Evolutionary conservation across 805 yeast species (phyloP).

Genomic region (Kodamaea neixiangensis): DNA sequence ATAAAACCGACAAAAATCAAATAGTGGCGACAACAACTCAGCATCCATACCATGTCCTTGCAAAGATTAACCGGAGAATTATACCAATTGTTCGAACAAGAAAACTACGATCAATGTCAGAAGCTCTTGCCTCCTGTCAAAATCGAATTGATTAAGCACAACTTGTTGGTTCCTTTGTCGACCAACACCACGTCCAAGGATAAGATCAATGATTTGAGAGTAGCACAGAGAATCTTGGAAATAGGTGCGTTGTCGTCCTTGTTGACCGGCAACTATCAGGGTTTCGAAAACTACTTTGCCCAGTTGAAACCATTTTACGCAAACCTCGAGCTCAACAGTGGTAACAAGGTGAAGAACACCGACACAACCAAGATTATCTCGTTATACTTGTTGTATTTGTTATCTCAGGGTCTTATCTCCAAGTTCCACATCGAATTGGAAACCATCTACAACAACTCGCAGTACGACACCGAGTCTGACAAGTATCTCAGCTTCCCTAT

Average conservation of each 20-base stretch:
- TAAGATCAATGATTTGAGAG: constrained; percentile 65
- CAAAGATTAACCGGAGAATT: constrained; percentile 71
- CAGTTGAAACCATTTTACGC: constrained; percentile 80
- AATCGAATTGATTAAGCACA: constrained; percentile 73
- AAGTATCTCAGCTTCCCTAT: constrained; percentile 79
- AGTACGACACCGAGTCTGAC: constrained; percentile 62
- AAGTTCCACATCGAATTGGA: constrained; percentile 91
- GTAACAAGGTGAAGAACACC: constrained; percentile 33
- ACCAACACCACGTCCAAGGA: constrained; percentile 35
- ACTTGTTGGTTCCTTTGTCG: constrained; percentile 66
- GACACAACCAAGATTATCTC: constrained; percentile 65
- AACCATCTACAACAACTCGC: constrained; percentile 53
- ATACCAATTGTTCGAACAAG: constrained; percentile 60
- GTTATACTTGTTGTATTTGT: constrained; percentile 69
- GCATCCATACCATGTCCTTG: constrained; percentile 48
- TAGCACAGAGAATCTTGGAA: constrained; percentile 82
- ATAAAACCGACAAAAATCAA: background rate
- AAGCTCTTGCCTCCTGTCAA: constrained; percentile 70
- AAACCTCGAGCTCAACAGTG: constrained; percentile 42
- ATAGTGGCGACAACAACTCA: constrained; percentile 2
- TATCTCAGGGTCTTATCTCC: constrained; percentile 82
- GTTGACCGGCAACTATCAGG: constrained; percentile 57
- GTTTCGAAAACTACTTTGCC: constrained; percentile 71
- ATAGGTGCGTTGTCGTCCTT: constrained; percentile 84
- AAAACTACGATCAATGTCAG: constrained; percentile 62